A percentile compares a stretch with the other conserved stretches of the same genome.
These are phyloP conservation scores for Akanthomyces dipterigenus DNA, from an alignment of 2,329 filamentous ascomycete species.

Conservation along the genomic window DNA sequence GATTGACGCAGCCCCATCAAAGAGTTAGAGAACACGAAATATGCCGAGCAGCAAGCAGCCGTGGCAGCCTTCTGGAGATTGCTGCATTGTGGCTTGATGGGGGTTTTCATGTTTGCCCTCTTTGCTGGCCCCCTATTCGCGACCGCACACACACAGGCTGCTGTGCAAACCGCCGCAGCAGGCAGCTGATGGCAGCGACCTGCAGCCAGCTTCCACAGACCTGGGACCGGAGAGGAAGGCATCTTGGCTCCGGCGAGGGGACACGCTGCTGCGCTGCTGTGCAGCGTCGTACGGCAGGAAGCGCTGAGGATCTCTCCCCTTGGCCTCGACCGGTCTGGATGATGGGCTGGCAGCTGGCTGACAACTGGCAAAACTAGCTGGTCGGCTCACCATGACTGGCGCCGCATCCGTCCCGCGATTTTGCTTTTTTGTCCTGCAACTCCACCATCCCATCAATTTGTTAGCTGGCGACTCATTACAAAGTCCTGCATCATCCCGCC, in stretches of 20 bases:
- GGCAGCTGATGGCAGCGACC: background rate
- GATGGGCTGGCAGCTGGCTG: background rate
- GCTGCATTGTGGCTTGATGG: background rate
- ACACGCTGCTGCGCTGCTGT: background rate
- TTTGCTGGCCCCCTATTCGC: background rate
- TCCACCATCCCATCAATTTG: background rate
- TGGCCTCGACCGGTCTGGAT: background rate
- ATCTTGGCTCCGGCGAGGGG: background rate
- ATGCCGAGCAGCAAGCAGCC: too few species aligned
- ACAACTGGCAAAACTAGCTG: too few species aligned
- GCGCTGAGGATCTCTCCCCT: background rate
- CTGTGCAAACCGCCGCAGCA: background rate
- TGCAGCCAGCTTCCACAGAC: background rate
- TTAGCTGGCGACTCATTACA: background rate
- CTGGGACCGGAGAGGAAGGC: background rate
- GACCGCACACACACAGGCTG: background rate
- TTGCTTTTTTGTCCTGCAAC: background rate
- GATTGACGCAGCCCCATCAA: background rate
- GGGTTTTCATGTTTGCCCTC: background rate
- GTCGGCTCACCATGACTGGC: too few species aligned
- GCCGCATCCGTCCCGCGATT: background rate
- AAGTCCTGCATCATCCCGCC: background rate
- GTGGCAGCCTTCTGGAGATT: background rate
- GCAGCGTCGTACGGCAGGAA: background rate
- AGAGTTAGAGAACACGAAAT: too few species aligned